Percentiles rank a stretch among this genome's conserved stretches.
phyloP scores from a whole-genome alignment of 2,329 filamentous ascomycete species.

The Talaromyces atroroseus region DNA sequence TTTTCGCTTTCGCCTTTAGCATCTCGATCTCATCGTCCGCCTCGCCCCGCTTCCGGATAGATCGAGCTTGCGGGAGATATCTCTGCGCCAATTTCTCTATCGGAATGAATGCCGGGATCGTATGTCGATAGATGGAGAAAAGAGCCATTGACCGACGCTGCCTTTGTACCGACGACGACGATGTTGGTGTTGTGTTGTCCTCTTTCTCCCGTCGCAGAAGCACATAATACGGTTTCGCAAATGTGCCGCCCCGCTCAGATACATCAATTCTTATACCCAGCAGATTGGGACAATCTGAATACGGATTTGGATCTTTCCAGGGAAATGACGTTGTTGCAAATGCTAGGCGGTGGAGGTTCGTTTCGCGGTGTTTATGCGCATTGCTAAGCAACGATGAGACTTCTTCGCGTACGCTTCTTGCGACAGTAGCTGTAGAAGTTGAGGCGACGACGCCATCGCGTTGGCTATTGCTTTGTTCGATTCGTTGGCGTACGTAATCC shows the following conservation, averaged over 20 bases:
- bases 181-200: conserved; percentile 4
- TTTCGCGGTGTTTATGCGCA: conserved; percentile 27
- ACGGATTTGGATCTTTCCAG: conserved; percentile 40
- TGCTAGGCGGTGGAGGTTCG: conserved; percentile 40
- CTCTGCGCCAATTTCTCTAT: conserved; percentile 31
- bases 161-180: neutral
- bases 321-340: conserved; percentile 43
- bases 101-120: conserved; percentile 42
- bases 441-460: conserved; percentile 4
- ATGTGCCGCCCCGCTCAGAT: conserved; percentile 33
- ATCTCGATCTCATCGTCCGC: conserved; percentile 14
- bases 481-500: conserved; percentile 28
- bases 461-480: conserved; percentile 16
- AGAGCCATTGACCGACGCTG: conserved; percentile 10
- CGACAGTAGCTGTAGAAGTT: conserved; percentile 1
- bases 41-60: neutral
- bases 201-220: conserved; percentile 27
- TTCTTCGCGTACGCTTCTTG: conserved; percentile 21
- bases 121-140: conserved; percentile 38
- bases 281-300: conserved; percentile 23
- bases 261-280: conserved; percentile 41
- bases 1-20: conserved; percentile 18
- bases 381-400: conserved; percentile 29
- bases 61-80: conserved; percentile 26
- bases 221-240: conserved; percentile 41